These are phyloP conservation scores for Ustilago hordei DNA, from an alignment of 1,284 basidiomycete species.

Conservation along the genomic window DNA sequence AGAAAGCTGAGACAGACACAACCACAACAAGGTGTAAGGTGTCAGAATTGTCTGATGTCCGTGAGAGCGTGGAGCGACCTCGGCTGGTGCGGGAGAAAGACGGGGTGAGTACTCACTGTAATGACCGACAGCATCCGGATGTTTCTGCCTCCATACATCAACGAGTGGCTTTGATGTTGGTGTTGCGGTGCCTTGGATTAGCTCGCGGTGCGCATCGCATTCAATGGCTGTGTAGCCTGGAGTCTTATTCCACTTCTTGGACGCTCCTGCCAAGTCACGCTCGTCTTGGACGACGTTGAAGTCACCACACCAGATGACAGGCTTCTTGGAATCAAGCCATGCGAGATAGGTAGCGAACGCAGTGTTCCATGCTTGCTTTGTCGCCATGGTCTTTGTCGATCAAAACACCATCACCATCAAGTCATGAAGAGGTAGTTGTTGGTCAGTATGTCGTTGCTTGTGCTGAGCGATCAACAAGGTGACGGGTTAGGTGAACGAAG, in stretches of 20 bases:
- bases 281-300: slow-evolving; percentile 79
- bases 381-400: slow-evolving; percentile 34
- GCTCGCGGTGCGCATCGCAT: slow-evolving; percentile 68
- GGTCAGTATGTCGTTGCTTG: not conserved
- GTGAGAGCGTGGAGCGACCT: not conserved
- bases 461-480: not conserved
- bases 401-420: not conserved
- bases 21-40: not conserved
- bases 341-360: slow-evolving; percentile 76
- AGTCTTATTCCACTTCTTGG: slow-evolving; percentile 71
- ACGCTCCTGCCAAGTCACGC: slow-evolving; percentile 69
- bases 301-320: slow-evolving; percentile 90
- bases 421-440: not conserved
- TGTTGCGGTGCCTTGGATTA: slow-evolving; percentile 63
- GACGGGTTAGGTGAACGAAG: not conserved
- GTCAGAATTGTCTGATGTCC: not conserved
- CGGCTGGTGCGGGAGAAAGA: not conserved
- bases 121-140: slow-evolving; percentile 76
- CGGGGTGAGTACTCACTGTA: slow-evolving; percentile 72
- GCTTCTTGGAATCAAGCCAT: slow-evolving; percentile 79
- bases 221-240: slow-evolving; percentile 74
- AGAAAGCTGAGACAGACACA: slow-evolving; percentile 74
- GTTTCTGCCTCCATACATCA: slow-evolving; percentile 83
- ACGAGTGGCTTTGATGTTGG: slow-evolving; percentile 73
- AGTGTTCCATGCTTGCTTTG: slow-evolving; percentile 60